phyloP scores from a whole-genome alignment of 2,329 filamentous ascomycete species.

The Aspergillus candidus region DNA sequence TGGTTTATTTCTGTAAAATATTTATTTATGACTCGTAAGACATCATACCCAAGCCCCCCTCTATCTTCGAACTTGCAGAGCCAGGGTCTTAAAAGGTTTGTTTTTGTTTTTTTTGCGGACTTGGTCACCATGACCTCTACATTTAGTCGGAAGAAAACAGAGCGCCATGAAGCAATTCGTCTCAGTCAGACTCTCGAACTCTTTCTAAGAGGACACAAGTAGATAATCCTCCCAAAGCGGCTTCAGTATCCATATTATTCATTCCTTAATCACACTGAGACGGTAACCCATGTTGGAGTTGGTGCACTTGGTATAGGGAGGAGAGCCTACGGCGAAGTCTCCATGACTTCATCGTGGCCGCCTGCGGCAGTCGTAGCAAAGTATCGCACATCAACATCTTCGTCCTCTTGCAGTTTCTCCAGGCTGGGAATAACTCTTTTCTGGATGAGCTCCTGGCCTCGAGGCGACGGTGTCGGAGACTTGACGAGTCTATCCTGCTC shows the following conservation, averaged over 20 bases:
- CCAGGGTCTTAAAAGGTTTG: constrained; percentile 2
- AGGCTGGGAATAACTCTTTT: constrained; percentile 82
- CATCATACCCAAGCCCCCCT: too few relatives aligned
- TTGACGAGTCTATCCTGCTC: constrained; percentile 73
- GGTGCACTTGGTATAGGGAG: constrained; percentile 4
- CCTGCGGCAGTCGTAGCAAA: constrained; percentile 86
- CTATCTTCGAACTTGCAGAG: not conserved
- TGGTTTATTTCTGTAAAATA: too few relatives aligned
- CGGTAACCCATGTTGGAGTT: constrained; percentile 6
- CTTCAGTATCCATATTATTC: constrained; percentile 15
- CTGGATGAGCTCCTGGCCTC: constrained; percentile 73
- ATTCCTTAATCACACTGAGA: constrained; percentile 13
- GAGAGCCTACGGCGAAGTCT: constrained; percentile 43
- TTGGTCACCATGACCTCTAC: constrained; percentile 28
- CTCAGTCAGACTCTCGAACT: constrained; percentile 29
- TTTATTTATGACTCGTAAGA: too few relatives aligned
- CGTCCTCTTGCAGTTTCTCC: constrained; percentile 92
- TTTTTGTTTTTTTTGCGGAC: constrained; percentile 10
- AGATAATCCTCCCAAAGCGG: constrained; percentile 17
- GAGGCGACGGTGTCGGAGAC: constrained; percentile 53
- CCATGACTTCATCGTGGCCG: constrained; percentile 49
- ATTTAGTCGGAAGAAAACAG: constrained; percentile 15
- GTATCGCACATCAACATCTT: constrained; percentile 96
- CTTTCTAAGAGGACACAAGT: constrained; percentile 32
- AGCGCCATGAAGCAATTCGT: constrained; percentile 33